These are phyloP conservation scores for Austroboletus niveus DNA, from an alignment of 1,284 basidiomycete genomes.

Conservation along the genomic window DNA sequence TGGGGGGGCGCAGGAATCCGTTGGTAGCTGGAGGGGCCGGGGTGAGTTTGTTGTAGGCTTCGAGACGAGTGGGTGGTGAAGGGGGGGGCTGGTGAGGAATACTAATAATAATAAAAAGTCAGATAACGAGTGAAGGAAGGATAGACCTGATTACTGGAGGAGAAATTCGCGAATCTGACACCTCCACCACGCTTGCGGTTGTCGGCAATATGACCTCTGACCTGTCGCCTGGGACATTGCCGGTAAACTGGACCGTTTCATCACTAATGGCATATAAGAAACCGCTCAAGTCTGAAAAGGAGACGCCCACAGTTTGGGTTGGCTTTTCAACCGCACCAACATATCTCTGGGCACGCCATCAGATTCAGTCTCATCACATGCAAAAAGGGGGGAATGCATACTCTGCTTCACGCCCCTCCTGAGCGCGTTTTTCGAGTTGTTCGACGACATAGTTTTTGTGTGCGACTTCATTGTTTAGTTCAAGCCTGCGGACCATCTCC, in stretches of 20 bases:
- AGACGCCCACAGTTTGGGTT: conserved; percentile 16
- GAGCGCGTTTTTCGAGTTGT: conserved; percentile 27
- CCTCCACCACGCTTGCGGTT: conserved; percentile 32
- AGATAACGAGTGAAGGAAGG: conserved; percentile 4
- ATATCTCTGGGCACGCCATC: conserved; percentile 11
- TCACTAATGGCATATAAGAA: conserved; percentile 12
- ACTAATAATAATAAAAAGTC: conserved; percentile 15
- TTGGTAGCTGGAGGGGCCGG: not conserved
- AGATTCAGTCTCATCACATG: conserved; percentile 1
- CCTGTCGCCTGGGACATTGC: conserved; percentile 7
- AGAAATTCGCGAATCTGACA: conserved; percentile 19
- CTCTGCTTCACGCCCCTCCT: conserved; percentile 36
- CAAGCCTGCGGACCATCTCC: conserved; percentile 24
- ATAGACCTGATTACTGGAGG: conserved; percentile 13
- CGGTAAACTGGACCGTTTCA: conserved; percentile 12
- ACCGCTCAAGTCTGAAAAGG: not conserved
- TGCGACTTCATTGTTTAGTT: conserved; percentile 29
- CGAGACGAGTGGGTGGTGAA: conserved; percentile 1
- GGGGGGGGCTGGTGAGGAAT: conserved; percentile 2
- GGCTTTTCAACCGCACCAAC: conserved; percentile 19
- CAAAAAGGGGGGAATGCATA: conserved; percentile 19
- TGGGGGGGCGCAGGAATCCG: conserved; percentile 1
- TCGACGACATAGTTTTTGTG: conserved; percentile 29
- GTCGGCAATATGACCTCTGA: conserved; percentile 26
- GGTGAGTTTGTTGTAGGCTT: conserved; percentile 3